Evolutionary conservation across 169 alveolate species (phyloP), one percentile per base, ranked within the genome.

Genomic region (Toxoplasma gondii): DNA sequence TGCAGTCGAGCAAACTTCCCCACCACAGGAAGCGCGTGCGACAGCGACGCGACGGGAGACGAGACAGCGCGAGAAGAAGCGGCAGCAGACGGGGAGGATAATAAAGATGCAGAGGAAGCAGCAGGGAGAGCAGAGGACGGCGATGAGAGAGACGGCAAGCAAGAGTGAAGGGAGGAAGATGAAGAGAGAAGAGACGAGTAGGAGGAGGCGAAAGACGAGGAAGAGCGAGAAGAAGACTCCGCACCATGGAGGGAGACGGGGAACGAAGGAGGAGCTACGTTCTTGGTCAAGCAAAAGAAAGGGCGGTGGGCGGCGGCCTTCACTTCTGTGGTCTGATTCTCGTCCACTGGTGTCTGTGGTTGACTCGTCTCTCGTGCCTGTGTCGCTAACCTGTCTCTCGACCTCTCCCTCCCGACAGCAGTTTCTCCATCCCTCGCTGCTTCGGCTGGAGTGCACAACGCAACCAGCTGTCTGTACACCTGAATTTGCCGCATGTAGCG

Each of bases 401-500:
- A 10, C 39, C 43, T 19, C 10, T 38, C n/a, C 49, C 58, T 49
- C 58, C 12, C 58, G 58, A 12, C 58, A 12, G 12, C 4, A 49
- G 58, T 4, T 49, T 4, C 58, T 49, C 58, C 58, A 12, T 49
- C 58, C 58, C 12, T 78, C 86, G 45, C 86, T 7, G 4, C 86
- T 1, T 78, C 86, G 5, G 22, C n/a, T 9, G 19, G 39, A 2
- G 24, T 67, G 38, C 90, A 82, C 53, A 82, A 49, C 38, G 4
- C 64, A 22, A 82, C 90, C 34, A 82, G 53, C 90, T 36, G 90
- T 82, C 90, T 36, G 64, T 82, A 82, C 38, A 82, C 44, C n/a
- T 41, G 90, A 27, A 82, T 41, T 49, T 82, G 90, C 29, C 64
- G 7, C 41, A 24, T 31, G 90, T 43, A 43, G 24, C 54, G 90